A percentile compares a stretch with the other conserved stretches of the same genome.
Evolutionary conservation across 192 early-diverging fungal genomes (phyloP).

Genomic region (Coemansia sp.): DNA sequence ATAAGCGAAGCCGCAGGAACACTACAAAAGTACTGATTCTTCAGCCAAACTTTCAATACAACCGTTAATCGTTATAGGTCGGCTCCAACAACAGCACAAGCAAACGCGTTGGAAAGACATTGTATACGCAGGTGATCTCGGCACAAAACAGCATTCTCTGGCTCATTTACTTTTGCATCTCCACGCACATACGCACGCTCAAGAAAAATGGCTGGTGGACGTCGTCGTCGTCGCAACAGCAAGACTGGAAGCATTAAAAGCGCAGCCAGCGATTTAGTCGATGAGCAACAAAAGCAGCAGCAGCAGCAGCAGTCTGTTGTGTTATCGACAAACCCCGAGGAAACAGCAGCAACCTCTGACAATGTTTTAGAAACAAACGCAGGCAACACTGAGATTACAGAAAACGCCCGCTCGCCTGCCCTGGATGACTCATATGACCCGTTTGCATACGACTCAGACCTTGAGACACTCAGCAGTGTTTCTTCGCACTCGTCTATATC

Average conservation of each 20-base stretch:
- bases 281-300: neutral
- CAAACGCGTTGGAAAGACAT: no score
- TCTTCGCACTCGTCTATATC: constrained; percentile 54
- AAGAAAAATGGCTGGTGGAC: constrained; percentile 22
- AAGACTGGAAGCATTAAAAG: constrained; percentile 14
- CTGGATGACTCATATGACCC: constrained; percentile 41
- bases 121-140: no score
- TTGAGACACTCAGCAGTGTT: constrained; percentile 55
- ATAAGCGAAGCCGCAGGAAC: neutral
- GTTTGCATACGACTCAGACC: constrained; percentile 55
- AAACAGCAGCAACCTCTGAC: constrained; percentile 4
- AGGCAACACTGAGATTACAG: neutral
- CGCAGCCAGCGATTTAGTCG: constrained; percentile 9
- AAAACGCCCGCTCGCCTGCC: neutral
- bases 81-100: neutral
- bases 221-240: constrained; percentile 23
- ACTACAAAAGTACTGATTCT: neutral
- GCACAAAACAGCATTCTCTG: neutral
- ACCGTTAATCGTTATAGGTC: neutral
- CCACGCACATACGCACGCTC: neutral
- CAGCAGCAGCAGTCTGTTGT: neutral
- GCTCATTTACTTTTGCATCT: neutral
- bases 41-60: neutral
- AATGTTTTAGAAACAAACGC: neutral
- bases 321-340: constrained; percentile 8